Conservation (phyloP, 306 rosid genomes). For the Rosa multiflora region DNA sequence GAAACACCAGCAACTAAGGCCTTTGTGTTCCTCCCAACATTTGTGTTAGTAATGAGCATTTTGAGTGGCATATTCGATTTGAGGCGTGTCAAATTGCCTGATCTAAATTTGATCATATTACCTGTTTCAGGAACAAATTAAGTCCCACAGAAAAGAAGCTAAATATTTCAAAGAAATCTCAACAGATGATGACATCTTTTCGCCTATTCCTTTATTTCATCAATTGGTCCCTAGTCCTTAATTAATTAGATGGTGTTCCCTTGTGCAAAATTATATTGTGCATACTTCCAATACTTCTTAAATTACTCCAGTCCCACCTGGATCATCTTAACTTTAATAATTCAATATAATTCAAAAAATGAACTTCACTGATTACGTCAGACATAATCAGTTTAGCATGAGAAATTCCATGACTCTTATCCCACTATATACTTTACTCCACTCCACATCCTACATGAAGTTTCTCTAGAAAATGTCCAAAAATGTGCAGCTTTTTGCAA, state of each 20-base stretch:
- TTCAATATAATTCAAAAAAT: not conserved
- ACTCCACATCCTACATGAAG: not conserved
- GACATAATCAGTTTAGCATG: not conserved
- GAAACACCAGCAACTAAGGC: slow-evolving; percentile 94
- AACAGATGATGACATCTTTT: not conserved
- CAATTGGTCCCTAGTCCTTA: not conserved
- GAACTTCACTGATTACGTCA: not conserved
- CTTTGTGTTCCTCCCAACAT: slow-evolving; percentile 92
- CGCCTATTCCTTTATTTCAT: not conserved
- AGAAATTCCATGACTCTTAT: not conserved
- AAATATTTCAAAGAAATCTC: not conserved
- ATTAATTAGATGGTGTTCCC: not conserved
- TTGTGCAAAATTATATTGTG: not conserved
- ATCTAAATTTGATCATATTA: slow-evolving; percentile 81
- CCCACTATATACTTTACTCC: not conserved
- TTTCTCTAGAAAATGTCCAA: not conserved
- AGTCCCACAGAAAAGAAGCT: slow-evolving; percentile 1
- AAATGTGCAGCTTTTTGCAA: not conserved
- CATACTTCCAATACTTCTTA: not conserved
- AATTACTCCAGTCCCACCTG: not conserved
- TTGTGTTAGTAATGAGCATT: slow-evolving; percentile 97
- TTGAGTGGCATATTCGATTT: slow-evolving; percentile 60
- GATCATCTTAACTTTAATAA: not conserved
- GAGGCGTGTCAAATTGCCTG: slow-evolving; percentile 61
- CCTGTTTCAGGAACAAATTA: slow-evolving; percentile 50